These are phyloP conservation scores for Helicocarpus griseus DNA, from an alignment of 2,329 filamentous ascomycete species.

Conservation along the genomic window DNA sequence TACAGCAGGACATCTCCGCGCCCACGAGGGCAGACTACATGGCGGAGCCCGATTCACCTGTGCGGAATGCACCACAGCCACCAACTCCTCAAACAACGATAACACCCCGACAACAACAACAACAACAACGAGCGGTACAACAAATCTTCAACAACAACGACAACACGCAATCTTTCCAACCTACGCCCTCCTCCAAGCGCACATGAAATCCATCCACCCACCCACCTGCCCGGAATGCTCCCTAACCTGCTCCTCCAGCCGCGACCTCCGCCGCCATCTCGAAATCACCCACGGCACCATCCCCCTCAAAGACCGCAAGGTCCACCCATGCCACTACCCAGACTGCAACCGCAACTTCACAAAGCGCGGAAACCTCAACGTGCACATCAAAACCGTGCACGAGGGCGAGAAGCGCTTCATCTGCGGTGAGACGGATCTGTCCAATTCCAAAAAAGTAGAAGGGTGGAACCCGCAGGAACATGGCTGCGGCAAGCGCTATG, in stretches of 20 bases:
- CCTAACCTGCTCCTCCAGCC: slow-evolving; percentile 54
- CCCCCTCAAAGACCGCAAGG: slow-evolving; percentile 52
- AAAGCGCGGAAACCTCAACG: slow-evolving; percentile 69
- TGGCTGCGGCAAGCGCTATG: slow-evolving; percentile 67
- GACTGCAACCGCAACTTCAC: slow-evolving; percentile 72
- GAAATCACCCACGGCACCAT: slow-evolving; percentile 63
- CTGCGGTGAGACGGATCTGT: slow-evolving; percentile 63
- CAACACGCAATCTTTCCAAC: slow-evolving; percentile 53
- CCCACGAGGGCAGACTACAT: slow-evolving; percentile 63
- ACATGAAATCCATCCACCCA: slow-evolving; percentile 63
- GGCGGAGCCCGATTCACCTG: slow-evolving; percentile 65
- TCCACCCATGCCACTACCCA: slow-evolving; percentile 54
- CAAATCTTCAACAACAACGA: not conserved
- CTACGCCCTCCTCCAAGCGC: slow-evolving; percentile 58
- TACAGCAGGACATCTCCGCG: slow-evolving; percentile 58
- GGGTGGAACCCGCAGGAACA: slow-evolving; percentile 52
- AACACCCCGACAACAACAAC: slow-evolving; percentile 19
- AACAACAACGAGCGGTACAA: slow-evolving; percentile 6
- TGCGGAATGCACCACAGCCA: slow-evolving; percentile 53
- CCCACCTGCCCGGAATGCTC: slow-evolving; percentile 67
- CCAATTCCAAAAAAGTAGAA: slow-evolving; percentile 46
- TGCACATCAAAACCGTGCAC: slow-evolving; percentile 69
- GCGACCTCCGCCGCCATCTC: slow-evolving; percentile 64
- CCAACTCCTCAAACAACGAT: slow-evolving; percentile 22
- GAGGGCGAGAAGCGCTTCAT: slow-evolving; percentile 62